phyloP scores from a whole-genome alignment of 129 eudicot genomes.

The Arctium minus region DNA sequence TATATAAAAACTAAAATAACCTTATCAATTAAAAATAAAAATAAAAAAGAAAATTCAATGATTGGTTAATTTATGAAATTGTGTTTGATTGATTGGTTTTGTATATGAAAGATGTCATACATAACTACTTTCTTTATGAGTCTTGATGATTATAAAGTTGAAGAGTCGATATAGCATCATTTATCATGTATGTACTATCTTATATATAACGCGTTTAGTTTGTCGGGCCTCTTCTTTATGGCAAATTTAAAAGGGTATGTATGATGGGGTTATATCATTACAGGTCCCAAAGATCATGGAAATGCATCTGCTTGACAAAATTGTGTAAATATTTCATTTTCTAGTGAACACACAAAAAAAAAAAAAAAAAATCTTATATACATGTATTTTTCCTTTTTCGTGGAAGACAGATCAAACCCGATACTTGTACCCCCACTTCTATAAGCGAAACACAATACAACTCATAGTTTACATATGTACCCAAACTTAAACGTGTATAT shows the following conservation, averaged over 20 bases:
- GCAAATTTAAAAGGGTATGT: neutral
- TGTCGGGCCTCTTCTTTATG: neutral
- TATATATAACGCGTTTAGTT: neutral
- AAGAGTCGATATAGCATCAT: neutral
- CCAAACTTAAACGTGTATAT: slow-evolving; percentile 19
- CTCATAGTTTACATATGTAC: slow-evolving; percentile 32
- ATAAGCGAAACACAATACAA: slow-evolving; percentile 19
- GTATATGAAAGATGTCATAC: neutral
- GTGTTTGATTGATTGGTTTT: neutral
- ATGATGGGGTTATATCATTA: neutral
- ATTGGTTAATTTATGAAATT: neutral
- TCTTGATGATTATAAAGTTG: neutral
- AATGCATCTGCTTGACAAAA: slow-evolving; percentile 17
- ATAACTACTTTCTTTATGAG: neutral
- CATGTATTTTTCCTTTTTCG: slow-evolving; percentile 17
- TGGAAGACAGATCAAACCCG: slow-evolving; percentile 39
- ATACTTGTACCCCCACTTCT: slow-evolving; percentile 36
- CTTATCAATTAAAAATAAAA: too few relatives aligned
- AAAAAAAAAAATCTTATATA: slow-evolving; percentile 13
- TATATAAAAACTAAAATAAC: too few relatives aligned
- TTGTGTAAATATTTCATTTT: slow-evolving; percentile 19
- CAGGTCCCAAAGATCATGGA: neutral
- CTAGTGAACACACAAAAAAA: slow-evolving; percentile 8
- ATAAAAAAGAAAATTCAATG: too few relatives aligned
- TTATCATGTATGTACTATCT: neutral